Evolutionary conservation across 2,329 filamentous ascomycete species (phyloP).

Genomic region (Lecanoromycetidae sp.): DNA sequence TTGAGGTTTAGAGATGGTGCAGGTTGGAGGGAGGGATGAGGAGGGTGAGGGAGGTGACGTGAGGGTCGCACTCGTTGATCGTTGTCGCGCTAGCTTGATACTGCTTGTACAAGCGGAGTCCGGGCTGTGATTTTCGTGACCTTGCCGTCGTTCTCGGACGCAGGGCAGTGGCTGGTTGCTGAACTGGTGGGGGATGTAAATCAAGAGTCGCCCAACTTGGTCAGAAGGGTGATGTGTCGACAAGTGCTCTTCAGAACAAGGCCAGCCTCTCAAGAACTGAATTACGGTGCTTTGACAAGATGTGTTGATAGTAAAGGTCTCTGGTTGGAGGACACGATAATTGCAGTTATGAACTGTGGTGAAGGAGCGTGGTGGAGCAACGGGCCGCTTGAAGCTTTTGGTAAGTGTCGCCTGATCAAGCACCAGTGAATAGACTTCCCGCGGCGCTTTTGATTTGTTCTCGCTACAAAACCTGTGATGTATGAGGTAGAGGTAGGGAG

Average conservation of each 20-base stretch:
- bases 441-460: background rate
- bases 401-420: slow-evolving; percentile 8
- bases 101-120: too few relatives aligned
- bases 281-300: background rate
- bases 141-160: too few relatives aligned
- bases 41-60: background rate
- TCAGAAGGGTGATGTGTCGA: background rate
- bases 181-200: too few relatives aligned
- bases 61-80: too few relatives aligned
- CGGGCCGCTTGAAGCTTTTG: background rate
- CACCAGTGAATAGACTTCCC: slow-evolving; percentile 7
- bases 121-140: too few relatives aligned
- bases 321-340: background rate
- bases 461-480: slow-evolving; percentile 1
- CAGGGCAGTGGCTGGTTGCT: too few relatives aligned
- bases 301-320: background rate
- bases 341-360: background rate
- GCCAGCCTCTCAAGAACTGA: background rate
- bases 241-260: background rate
- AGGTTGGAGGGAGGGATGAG: background rate
- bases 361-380: slow-evolving; percentile 22
- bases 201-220: background rate
- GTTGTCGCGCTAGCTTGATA: too few relatives aligned
- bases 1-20: slow-evolving; percentile 21
- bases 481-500: background rate